Evolutionary conservation across 768 basidiomycete genomes (phyloP).

Genomic region (Lentinula lateritia): DNA sequence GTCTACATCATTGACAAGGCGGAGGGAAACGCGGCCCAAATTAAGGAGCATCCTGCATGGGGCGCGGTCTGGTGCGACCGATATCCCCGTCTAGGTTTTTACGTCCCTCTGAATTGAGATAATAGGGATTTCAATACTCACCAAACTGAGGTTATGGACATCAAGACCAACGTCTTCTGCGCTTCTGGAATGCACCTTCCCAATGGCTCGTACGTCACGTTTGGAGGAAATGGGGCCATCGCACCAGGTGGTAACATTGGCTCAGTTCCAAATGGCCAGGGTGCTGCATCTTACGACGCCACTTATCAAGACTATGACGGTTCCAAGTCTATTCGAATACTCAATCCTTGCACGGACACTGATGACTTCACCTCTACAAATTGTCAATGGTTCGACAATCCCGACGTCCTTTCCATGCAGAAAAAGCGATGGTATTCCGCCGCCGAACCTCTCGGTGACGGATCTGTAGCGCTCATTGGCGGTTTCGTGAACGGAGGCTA

Average conservation of each 20-base stretch:
- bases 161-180: conserved; percentile 72
- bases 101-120: not conserved
- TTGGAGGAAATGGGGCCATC: conserved; percentile 77
- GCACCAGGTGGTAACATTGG: conserved; percentile 58
- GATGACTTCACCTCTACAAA: conserved; percentile 41
- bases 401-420: conserved; percentile 58
- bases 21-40: conserved; percentile 63
- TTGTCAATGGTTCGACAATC: conserved; percentile 74
- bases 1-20: conserved; percentile 93
- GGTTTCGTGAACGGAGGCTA: conserved; percentile 77
- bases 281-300: conserved; percentile 52
- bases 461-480: conserved; percentile 75
- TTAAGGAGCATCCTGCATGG: conserved; percentile 72
- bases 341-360: conserved; percentile 62
- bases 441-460: conserved; percentile 71
- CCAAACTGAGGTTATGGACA: conserved; percentile 60
- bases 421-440: conserved; percentile 74
- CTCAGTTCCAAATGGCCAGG: conserved; percentile 39
- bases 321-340: conserved; percentile 68
- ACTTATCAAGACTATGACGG: conserved; percentile 81
- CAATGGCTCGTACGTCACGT: conserved; percentile 68
- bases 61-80: conserved; percentile 56
- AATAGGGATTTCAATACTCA: conserved; percentile 59
- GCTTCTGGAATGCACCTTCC: conserved; percentile 80
- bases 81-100: not conserved